Base-by-base conservation (phyloP, 75 land plant genomes). In the Ceratopteris richardii region DNA sequence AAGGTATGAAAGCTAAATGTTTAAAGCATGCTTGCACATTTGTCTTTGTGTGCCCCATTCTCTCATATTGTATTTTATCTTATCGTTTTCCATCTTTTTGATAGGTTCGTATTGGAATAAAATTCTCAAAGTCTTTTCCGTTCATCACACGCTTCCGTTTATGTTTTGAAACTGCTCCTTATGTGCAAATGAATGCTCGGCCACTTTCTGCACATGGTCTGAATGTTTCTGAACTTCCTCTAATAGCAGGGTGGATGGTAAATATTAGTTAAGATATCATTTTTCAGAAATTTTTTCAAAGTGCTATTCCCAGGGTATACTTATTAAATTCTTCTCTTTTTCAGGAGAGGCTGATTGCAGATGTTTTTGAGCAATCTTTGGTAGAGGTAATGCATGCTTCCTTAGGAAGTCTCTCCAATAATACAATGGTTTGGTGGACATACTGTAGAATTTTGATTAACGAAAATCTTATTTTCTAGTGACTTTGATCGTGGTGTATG, bases 211-310 rank as follows among this genome's bases (percentile, higher is more conserved):
- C 60, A 41, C 81, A 86, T 68, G 91, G 96, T 17, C 52, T 90
- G 47, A 87, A 94, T 83, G 90, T 94, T 13, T 72, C 98, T 22
- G 98, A 86, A 64, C 58, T 94, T 73, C 98, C 98, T 11, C 88
- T 90, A n/a, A 77, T 94, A 58, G 96, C 98, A 25, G 79, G 83
- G 59, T 94, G 96, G 91, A 69, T 94, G 56, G 98, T 90, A 81
- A 60, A 33, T 33, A 33, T 3, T n/a, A 42, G 13, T 12, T 17
- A 28, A 36, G 23, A 51, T 10, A 20, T 51, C 23, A 20, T 51
- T 51, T 7, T 51, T 51, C 17, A 17, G 14, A 42, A 57, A 6
- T 21, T 36, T 30, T 36, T 19, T 36, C 19, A 14, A 39, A 39
- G 4, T 36, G 14, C 48, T 36, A n/a, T n/a, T n/a, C n/a, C n/a